Evolutionary conservation across 2,329 filamentous ascomycete genomes (phyloP), one percentile per base, ranked within the genome.

Genomic region (Tothia fuscella): DNA sequence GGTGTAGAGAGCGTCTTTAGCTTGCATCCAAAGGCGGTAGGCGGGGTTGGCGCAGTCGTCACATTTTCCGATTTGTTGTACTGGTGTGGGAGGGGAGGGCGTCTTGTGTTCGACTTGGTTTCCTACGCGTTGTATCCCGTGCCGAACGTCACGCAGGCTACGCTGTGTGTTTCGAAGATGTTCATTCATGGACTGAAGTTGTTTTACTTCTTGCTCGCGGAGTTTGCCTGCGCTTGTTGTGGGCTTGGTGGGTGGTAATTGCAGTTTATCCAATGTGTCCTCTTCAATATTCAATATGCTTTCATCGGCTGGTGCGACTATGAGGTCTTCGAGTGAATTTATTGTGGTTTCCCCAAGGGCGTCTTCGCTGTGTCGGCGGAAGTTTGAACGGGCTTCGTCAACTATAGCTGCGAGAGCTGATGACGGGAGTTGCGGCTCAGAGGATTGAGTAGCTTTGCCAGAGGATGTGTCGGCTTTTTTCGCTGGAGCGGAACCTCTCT

Each of bases 311-410:
- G 47, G 26, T 21, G 54, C 56, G 14, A 55, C 48, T 10, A 66
- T 57, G 10, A 70, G 58, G 26, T 65, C 61, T 49, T 68, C 64
- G 6, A 70, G 53, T 3, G 65, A 68, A 34, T 65, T 60, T 32
- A 69, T 61, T 3, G 66, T 70, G 14, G 62, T 64, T 22, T 70
- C 66, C 26, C 65, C 66, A 29, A 60, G 58, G 24, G 54, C 50
- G 14, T 60, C 55, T 12, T 50, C 46, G 7, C 33, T 38, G 19
- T 49, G 46, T 25, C 33, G n/a, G 22, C 21, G 26, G 12, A 29
- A 24, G 20, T 46, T 47, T 5, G 53, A 48, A 51, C 53, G 57
- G 5, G 59, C 60, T 48, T 63, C 56, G 39, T 57, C 51, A 2
- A 68, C 26, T 16, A 48, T 35, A 16, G 46, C 44, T 26, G 48